A percentile compares a stretch with the other conserved stretches of the same genome.
phyloP scores from a whole-genome alignment of 2,329 filamentous ascomycete species.

The Paraphoma chrysanthemicola region DNA sequence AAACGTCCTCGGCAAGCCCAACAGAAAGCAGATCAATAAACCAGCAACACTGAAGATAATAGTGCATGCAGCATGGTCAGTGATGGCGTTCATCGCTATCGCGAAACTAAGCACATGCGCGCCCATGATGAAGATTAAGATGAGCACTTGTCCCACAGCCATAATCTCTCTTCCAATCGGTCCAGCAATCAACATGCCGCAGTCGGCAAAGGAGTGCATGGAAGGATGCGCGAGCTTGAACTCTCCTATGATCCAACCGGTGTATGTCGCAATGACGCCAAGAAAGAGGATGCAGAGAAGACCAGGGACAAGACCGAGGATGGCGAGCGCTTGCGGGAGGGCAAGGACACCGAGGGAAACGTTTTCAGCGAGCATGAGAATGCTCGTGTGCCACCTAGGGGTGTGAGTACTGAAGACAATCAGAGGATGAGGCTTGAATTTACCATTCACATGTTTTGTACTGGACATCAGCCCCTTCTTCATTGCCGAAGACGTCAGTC shows the following conservation, averaged over 20 bases:
- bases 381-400: constrained; percentile 1
- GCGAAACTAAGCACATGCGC: constrained; percentile 76
- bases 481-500: constrained; percentile 33
- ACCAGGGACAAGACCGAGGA: constrained; percentile 61
- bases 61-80: constrained; percentile 67
- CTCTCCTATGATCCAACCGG: constrained; percentile 66
- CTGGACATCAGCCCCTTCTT: constrained; percentile 52
- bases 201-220: constrained; percentile 72
- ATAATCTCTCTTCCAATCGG: constrained; percentile 67
- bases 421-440: constrained; percentile 20
- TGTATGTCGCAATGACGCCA: constrained; percentile 65
- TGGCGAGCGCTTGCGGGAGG: constrained; percentile 60
- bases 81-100: constrained; percentile 72
- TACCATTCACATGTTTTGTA: constrained; percentile 61
- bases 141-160: constrained; percentile 66
- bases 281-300: constrained; percentile 61
- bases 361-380: constrained; percentile 63
- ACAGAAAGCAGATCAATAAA: constrained; percentile 63
- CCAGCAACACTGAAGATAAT: constrained; percentile 70
- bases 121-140: constrained; percentile 73
- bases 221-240: constrained; percentile 65
- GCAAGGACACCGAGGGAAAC: constrained; percentile 65
- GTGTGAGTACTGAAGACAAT: background rate
- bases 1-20: constrained; percentile 68
- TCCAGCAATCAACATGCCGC: constrained; percentile 68